These are phyloP conservation scores for Macrotyloma uniflorum DNA, from an alignment of 306 rosid genomes.

Conservation along the genomic window DNA sequence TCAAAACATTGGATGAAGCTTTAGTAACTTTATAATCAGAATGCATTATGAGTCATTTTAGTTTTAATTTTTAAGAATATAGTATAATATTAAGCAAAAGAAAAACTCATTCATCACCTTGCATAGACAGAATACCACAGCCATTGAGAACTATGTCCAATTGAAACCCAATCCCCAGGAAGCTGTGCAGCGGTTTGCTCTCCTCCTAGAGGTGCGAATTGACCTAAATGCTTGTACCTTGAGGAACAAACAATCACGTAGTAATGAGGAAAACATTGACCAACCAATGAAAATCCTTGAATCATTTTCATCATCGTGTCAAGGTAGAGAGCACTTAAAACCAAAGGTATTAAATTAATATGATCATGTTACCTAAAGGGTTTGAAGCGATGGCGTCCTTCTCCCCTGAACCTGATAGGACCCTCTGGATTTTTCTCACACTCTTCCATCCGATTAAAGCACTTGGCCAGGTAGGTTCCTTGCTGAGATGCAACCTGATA, in stretches of 20 bases:
- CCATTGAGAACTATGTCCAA: conserved; percentile 94
- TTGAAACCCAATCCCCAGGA: conserved; percentile 96
- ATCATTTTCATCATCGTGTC: conserved; percentile 19
- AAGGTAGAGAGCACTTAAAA: conserved; percentile 14
- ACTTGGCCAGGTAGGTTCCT: conserved; percentile 83
- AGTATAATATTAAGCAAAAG: conserved; percentile 4
- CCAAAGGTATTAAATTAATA: neutral
- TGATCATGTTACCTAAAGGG: conserved; percentile 74
- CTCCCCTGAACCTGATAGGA: conserved; percentile 89
- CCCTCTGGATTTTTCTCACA: conserved; percentile 85
- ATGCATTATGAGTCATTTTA: neutral
- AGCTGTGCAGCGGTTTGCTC: conserved; percentile 98
- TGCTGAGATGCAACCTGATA: conserved; percentile 94
- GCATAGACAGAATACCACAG: conserved; percentile 97
- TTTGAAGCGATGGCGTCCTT: conserved; percentile 92
- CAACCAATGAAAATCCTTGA: conserved; percentile 6
- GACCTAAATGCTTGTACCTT: conserved; percentile 97
- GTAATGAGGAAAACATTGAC: conserved; percentile 1
- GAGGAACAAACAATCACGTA: conserved; percentile 36
- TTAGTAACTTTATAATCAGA: conserved; percentile 13
- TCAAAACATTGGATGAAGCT: conserved; percentile 18
- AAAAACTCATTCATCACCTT: conserved; percentile 56
- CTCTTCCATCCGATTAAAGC: conserved; percentile 86
- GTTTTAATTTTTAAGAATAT: conserved; percentile 2
- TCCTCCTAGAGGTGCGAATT: conserved; percentile 96